A percentile compares a stretch with the other conserved stretches of the same genome.
These are phyloP conservation scores for Cantharellus anzutake DNA, from an alignment of 768 basidiomycete species.

Conservation along the genomic window DNA sequence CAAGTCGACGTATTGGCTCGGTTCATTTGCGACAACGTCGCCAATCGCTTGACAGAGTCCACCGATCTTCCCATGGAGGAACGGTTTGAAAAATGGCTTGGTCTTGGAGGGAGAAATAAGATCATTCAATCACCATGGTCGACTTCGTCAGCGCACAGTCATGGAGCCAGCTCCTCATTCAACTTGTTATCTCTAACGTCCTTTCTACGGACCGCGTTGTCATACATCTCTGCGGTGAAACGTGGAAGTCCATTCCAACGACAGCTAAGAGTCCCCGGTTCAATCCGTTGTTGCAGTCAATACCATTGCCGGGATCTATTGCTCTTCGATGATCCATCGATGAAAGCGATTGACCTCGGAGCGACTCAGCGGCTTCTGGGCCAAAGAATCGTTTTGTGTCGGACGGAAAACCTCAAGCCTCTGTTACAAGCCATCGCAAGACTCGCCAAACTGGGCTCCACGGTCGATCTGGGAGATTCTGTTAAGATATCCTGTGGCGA, in stretches of 20 bases:
- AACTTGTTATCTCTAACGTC: constrained; percentile 37
- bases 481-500: constrained; percentile 29
- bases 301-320: constrained; percentile 40
- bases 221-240: constrained; percentile 56
- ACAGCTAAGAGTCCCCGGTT: not conserved
- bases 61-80: no score
- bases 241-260: constrained; percentile 33
- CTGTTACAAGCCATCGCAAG: constrained; percentile 47
- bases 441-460: constrained; percentile 53
- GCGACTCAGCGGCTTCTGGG: constrained; percentile 54
- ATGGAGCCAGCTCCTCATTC: constrained; percentile 28
- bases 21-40: no score
- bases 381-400: constrained; percentile 46
- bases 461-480: constrained; percentile 28
- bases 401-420: constrained; percentile 41
- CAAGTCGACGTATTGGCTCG: no score
- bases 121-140: no score
- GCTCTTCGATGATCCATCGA: constrained; percentile 25
- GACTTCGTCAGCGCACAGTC: no score
- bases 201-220: constrained; percentile 55
- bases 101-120: no score
- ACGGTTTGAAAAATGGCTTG: no score
- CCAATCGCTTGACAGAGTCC: no score
- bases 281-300: constrained; percentile 17
- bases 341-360: constrained; percentile 7